phyloP scores from a whole-genome alignment of 805 yeast species.

The Clavispora vitiphila region DNA sequence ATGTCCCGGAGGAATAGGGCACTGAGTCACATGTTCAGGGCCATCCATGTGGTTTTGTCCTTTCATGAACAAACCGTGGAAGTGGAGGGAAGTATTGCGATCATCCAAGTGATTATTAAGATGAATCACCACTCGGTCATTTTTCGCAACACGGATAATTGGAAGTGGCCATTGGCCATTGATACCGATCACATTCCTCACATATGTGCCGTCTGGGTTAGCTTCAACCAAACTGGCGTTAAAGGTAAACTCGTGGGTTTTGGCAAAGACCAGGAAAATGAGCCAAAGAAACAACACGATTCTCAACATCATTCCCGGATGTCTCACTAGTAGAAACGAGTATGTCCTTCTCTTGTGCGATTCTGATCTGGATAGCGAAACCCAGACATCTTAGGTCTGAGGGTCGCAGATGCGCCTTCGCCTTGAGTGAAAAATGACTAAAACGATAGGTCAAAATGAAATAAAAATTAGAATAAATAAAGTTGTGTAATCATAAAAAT shows the following conservation, averaged over 20 bases:
- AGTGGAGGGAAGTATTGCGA: constrained; percentile 37
- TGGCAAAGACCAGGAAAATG: constrained; percentile 2
- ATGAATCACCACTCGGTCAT: constrained; percentile 38
- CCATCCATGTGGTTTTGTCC: constrained; percentile 41
- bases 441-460: no score
- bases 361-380: neutral
- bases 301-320: neutral
- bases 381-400: neutral
- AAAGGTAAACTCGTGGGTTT: constrained; percentile 32
- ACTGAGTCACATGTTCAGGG: constrained; percentile 42
- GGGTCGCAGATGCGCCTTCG: neutral
- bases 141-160: constrained; percentile 28
- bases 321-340: neutral
- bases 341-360: neutral
- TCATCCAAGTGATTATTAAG: constrained; percentile 30
- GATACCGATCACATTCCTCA: constrained; percentile 53
- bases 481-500: neutral
- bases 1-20: constrained; percentile 39
- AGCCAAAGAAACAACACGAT: neutral
- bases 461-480: no score
- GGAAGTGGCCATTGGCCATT: constrained; percentile 47
- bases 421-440: no score
- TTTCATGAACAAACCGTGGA: constrained; percentile 42
- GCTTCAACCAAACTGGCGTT: constrained; percentile 36
- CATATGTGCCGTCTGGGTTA: constrained; percentile 53